Evolutionary conservation across 495 filamentous ascomycete genomes (phyloP), one percentile per base, ranked within the genome.

Genomic region (Eremomyces bilateralis): DNA sequence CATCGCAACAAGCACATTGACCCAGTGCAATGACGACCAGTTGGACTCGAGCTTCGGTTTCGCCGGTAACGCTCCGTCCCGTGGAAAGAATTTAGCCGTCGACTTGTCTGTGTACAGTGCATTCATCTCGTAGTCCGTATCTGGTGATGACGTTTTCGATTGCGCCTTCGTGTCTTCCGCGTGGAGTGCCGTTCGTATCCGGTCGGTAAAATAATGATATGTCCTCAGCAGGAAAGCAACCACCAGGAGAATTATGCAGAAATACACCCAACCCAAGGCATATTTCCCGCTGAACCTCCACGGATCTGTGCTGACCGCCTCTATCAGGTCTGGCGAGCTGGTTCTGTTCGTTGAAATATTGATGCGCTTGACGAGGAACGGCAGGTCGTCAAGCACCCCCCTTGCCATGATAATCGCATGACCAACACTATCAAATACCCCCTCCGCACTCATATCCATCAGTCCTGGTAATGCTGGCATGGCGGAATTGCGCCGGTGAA

Each of bases 121-220:
- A 6, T 67, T 68, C 45, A 79, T 63, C 44, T 74, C 65, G 46
- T 76, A 73, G 37, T 76, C 76, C 39, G 67, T 65, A 33, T 72
- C 67, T 20, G 73, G 69, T 50, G 56, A 75, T 12, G 42, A 64
- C 42, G 49, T 61, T 54, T 46, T 67, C 54, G 50, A 55, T 50
- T 62, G 58, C 13, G 24, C 24, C 50, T 62, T 57, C 47, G 72
- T 61, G 44, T 73, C 67, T 45, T 85, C 74, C 56, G 78, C 80
- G 56, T 81, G 71, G 33, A 81, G 67, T 30, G 78, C 81, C 41
- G 80, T 76, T 40, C 82, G 63, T 33, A 85, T 75, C 58, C 80
- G 83, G 59, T 92, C 82, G 25, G 78, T 77, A 71, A 78, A 88
- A 34, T 68, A 73, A 51, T 90, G 73, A 57, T 78, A 91, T 50